A percentile compares a stretch with the other conserved stretches of the same genome.
phyloP scores from a whole-genome alignment of 2,329 filamentous ascomycete species.

The Aspergillus japonicus region DNA sequence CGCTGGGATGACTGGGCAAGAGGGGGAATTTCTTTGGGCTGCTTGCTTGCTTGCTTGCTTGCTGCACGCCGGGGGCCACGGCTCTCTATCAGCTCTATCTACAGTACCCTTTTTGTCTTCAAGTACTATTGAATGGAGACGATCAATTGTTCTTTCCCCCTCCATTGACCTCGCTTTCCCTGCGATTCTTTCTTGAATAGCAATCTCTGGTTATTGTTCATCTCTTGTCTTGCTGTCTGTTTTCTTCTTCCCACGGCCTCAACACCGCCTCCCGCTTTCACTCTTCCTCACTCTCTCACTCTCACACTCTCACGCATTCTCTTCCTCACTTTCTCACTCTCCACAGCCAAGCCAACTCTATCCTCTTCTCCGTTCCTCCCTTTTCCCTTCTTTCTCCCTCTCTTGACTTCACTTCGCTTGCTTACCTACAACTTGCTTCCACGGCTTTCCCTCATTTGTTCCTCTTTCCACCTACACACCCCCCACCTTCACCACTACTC shows the following conservation, averaged over 20 bases:
- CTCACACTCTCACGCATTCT: conserved; percentile 6
- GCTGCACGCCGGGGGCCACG: background rate
- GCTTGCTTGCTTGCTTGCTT: no score
- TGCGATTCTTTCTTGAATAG: background rate
- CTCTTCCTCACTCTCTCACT: conserved; percentile 10
- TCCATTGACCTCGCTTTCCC: background rate
- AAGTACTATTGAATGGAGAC: background rate
- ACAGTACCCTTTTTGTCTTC: background rate
- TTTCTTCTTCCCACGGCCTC: conserved; percentile 1
- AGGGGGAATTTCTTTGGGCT: background rate
- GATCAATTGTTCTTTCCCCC: background rate
- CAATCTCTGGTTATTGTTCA: conserved; percentile 1
- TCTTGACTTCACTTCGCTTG: conserved; percentile 3
- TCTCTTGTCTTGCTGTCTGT: background rate
- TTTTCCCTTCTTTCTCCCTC: conserved; percentile 9
- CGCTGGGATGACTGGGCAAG: background rate
- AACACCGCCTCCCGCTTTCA: conserved; percentile 9
- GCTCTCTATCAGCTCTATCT: background rate
- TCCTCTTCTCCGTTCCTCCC: background rate
- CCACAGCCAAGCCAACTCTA: background rate
- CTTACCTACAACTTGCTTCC: conserved; percentile 10
- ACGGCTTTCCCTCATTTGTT: conserved; percentile 7
- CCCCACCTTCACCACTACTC: conserved; percentile 8
- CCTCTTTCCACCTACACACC: conserved; percentile 11
- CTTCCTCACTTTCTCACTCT: conserved; percentile 1